Evolutionary conservation across 1,284 basidiomycete species (phyloP), one percentile per base, ranked within the genome.

Genomic region (Kalmanozyma brasiliensis): DNA sequence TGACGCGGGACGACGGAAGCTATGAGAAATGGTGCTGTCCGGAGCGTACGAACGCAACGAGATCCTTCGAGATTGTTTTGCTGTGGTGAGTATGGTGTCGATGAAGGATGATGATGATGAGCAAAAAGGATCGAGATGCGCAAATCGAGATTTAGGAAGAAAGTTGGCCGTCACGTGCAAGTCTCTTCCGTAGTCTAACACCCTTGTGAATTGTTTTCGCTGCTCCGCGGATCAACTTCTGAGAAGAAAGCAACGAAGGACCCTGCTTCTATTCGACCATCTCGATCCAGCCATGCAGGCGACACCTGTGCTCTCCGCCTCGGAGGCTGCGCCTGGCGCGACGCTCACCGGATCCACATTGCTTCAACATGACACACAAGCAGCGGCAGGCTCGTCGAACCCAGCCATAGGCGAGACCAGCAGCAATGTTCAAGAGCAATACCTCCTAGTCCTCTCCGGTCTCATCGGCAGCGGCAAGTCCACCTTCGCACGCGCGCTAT

Each of bases 391-490:
- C 42, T 11, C 37, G 22, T 29, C 26, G 11, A 6, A 29, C 26
- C 26, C 36, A 26, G 8, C 8, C 16, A 6, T 40, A n/a, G 16
- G 29, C n/a, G 36, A 7, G 23, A 16, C 16, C 36, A 10, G 10
- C 35, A 24, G 14, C 20, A n/a, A 44, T 0, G 44, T 22, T 26
- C 16, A 29, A 29, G 56, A 65, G 40, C 64, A 61, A 33, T 57
- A 59, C 44, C 53, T 68, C 19, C 49, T 68, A 22, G 59, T 68
- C 8, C 65, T 68, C 1, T 68, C 59, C 34, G 65, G 65, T 1
- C 37, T 71, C 20, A 63, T 71, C 16, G 68, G 68, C 1, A 66
- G 63, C 41, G 68, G 68, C 41, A 71, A 71, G 24, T 71, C 68
- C 24, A 71, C 68, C 0, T 67, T 68, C 9, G 66, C 66, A 6